Evolutionary conservation across 768 basidiomycete genomes (phyloP), one percentile per base, ranked within the genome.

Genomic region (Russula sp.): DNA sequence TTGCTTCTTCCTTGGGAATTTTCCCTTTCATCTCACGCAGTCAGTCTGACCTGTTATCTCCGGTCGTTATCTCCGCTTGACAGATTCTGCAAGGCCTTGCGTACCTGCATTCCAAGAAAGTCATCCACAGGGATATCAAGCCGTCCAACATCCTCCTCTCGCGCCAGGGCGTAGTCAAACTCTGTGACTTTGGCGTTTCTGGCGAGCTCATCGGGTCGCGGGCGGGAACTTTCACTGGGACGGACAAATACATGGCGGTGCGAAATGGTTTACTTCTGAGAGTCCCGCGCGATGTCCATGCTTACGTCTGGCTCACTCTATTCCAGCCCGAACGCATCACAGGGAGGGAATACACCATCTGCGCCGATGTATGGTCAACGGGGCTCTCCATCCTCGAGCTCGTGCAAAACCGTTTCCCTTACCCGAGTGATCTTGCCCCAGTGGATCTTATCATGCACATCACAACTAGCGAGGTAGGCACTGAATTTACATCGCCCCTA

Each of bases 161-260:
- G 42, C 81, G 82, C 50, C 86, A 90, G 69, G 94, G 94, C n/a
- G 74, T 90, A 48, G 85, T 96, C 72, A 94, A 93, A 73, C 79
- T 97, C 1, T 86, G 83, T 72, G 94, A 97, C 74, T 97, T 97
- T 72, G 94, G 94, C 20, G 94, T 96, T 9, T 96, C 94, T 18
- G 94, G 94, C 40, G 90, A 94, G 73, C 81, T 97, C 14, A 86
- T 95, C 66, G 84, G 88, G 70, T 90, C 88, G 52, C 74, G 88
- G 65, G 94, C 94, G 13, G 89, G 88, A 51, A 96, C 94, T 0
- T 96, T 95, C 71, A 96, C 94, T 0, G 94, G 94, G 5, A 96
- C 94, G 44, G 90, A 90, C 71, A 89, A 89, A 68, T 97, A 96
- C 75, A 96, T 96, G 94, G 93, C 94, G 65, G 94, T 95, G 70